Base-by-base conservation (phyloP, 768 basidiomycete genomes). In the Agaricus sinodeliciosus region DNA sequence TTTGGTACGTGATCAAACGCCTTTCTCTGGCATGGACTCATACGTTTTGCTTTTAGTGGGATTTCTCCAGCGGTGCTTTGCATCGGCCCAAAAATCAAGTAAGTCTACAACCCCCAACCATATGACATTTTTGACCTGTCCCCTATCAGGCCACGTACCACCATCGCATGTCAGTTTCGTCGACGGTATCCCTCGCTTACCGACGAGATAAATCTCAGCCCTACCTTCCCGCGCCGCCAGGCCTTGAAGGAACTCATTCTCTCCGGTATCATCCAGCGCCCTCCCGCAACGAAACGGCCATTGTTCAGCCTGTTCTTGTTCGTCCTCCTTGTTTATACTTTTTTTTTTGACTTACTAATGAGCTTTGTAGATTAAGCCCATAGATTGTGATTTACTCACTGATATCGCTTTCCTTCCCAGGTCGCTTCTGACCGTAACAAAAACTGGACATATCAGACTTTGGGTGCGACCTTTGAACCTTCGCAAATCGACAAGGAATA, bases 221-320 rank as follows among this genome's bases (percentile, higher is more conserved):
- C 15, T 79, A 82, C 58, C 75, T 87, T 13, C 76, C 81, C 9
- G 67, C 61, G 35, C 62, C 69, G 12, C 67, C 73, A 9, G 64
- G 57, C 31, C 60, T 65, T 9, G 80, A 80, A 34, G 72, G 62
- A 36, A 64, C 59, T 16, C 67, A 72, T 3, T 71, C 74, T 11
- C 67, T 75, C 26, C 75, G 82, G 11, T 94, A 85, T 60, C 95
- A 97, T 59, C 82, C 90, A 22, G 90, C 95, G 3, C 94, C 94
- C 2, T 89, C 91, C 2, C 76, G 93, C 19, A 93, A 87, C 57
- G 94, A 96, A 59, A 84, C 95, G 9, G 86, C 93, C 4, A 79
- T 89, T 25, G 82, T 96, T 2, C 94, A 95, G 61, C 93, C 94
- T 19, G 91, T 95, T 36, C 68, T 95, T 57, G 91, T 93, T 60